A percentile compares a stretch with the other conserved stretches of the same genome.
These are phyloP conservation scores for Hypoxylon sp. DNA, from an alignment of 2,329 filamentous ascomycete species.

Conservation along the genomic window DNA sequence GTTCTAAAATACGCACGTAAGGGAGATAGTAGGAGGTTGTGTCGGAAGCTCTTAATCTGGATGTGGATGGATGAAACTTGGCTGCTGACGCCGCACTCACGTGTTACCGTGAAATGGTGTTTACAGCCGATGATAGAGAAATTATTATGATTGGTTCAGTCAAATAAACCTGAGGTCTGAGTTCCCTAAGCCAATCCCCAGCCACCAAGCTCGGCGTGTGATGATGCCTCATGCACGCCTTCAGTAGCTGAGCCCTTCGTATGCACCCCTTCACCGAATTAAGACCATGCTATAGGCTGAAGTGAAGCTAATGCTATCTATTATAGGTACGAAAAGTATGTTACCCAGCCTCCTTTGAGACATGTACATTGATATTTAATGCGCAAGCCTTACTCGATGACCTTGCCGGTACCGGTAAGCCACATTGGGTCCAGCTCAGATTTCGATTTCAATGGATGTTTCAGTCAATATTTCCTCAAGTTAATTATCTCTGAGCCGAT, in stretches of 20 bases:
- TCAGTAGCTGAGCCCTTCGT: neutral
- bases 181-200: constrained; percentile 4
- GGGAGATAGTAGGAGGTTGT: neutral
- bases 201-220: neutral
- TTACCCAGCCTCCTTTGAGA: neutral
- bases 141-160: constrained; percentile 10
- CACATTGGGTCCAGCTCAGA: neutral
- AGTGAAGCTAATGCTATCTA: neutral
- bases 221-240: constrained; percentile 8
- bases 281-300: neutral
- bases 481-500: neutral
- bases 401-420: neutral
- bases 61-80: neutral
- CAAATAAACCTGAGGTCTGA: constrained; percentile 7
- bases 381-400: neutral
- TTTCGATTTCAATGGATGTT: neutral
- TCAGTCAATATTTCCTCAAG: constrained; percentile 4
- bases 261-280: neutral
- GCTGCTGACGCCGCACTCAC: neutral
- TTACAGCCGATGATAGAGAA: neutral
- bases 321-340: neutral
- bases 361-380: neutral
- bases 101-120: neutral
- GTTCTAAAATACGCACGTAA: neutral
- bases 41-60: neutral